Percentiles rank a stretch among this genome's conserved stretches.
Evolutionary conservation across 202 grass and related monocot genomes (phyloP).

Genomic region (Setaria viridis): DNA sequence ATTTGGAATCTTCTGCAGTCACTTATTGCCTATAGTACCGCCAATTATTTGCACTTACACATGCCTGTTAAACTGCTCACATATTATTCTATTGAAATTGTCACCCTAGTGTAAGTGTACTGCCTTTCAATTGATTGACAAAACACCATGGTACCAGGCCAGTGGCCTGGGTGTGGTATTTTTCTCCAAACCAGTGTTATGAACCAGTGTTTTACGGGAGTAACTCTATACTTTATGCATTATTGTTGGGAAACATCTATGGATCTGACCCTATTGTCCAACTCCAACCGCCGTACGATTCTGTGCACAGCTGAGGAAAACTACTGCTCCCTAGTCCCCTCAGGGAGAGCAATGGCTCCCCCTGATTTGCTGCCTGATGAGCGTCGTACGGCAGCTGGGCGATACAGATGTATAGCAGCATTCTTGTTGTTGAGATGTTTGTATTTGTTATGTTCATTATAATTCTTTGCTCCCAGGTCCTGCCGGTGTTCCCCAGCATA

Average conservation of each 20-base stretch:
- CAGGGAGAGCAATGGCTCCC: neutral
- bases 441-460: slow-evolving; percentile 34
- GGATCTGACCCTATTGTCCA: neutral
- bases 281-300: neutral
- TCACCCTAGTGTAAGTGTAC: neutral
- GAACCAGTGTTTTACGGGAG: slow-evolving; percentile 16
- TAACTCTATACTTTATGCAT: slow-evolving; percentile 17
- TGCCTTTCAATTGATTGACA: neutral
- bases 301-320: neutral
- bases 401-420: neutral
- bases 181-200: slow-evolving; percentile 9
- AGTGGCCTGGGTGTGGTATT: neutral
- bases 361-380: neutral
- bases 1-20: slow-evolving; percentile 7
- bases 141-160: neutral
- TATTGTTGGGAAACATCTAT: slow-evolving; percentile 11
- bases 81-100: slow-evolving; percentile 25
- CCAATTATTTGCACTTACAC: neutral
- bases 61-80: slow-evolving; percentile 19
- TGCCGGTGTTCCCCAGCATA: slow-evolving; percentile 74
- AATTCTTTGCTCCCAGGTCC: slow-evolving; percentile 59
- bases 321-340: neutral
- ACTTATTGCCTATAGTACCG: neutral
- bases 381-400: neutral
- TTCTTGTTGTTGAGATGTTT: slow-evolving; percentile 5